phyloP scores from a whole-genome alignment of 1,139 yeast species.

The Yamadazyma friedrichii region DNA sequence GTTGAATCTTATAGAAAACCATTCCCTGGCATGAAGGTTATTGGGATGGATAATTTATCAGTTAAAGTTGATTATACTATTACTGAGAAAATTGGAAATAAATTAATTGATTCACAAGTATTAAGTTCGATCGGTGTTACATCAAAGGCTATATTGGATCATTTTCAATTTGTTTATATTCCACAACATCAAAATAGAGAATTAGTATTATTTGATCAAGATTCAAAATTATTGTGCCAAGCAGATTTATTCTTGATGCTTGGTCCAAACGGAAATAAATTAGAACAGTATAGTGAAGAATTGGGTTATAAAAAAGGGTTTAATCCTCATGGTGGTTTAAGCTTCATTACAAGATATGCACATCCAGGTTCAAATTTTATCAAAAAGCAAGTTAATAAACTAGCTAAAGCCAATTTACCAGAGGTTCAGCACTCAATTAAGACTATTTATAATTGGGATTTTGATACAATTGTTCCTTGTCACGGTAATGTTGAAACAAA shows the following conservation, averaged over 20 bases:
- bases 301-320: conserved; percentile 33
- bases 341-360: conserved; percentile 32
- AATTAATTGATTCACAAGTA: conserved; percentile 21
- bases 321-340: conserved; percentile 42
- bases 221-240: conserved; percentile 46
- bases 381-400: conserved; percentile 27
- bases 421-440: conserved; percentile 25
- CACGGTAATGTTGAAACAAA: conserved; percentile 58
- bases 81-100: conserved; percentile 25
- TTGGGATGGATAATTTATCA: conserved; percentile 47
- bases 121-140: conserved; percentile 27
- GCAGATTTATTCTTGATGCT: conserved; percentile 61
- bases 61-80: conserved; percentile 34
- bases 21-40: conserved; percentile 47
- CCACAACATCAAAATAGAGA: conserved; percentile 58
- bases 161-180: conserved; percentile 54
- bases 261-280: conserved; percentile 22
- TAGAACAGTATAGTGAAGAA: conserved; percentile 43
- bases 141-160: conserved; percentile 28
- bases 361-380: conserved; percentile 41
- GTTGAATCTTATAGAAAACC: conserved; percentile 48
- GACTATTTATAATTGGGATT: conserved; percentile 43
- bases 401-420: conserved; percentile 19
- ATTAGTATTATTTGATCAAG: conserved; percentile 47
- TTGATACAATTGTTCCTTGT: conserved; percentile 51